Evolutionary conservation across 2,329 filamentous ascomycete genomes (phyloP), one percentile per base, ranked within the genome.

Genomic region (Diaporthe vaccinii): DNA sequence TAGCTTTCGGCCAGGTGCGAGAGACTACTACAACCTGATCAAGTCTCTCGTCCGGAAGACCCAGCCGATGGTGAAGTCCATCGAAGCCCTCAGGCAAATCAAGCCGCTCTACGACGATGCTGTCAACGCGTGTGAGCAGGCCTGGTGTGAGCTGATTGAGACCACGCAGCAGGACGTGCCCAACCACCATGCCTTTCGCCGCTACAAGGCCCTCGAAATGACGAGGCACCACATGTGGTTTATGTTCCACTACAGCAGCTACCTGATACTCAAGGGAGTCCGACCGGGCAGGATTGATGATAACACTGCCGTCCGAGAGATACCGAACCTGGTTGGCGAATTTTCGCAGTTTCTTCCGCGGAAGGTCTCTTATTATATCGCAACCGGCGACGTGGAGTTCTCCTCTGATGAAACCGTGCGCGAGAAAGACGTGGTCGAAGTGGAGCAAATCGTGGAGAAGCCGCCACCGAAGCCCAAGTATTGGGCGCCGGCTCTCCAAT

Each of bases 1-100:
- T 83, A 86, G 87, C 73, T 81, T 92, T 65, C 78, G 84, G 10
- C 91, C 92, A 0, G 89, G 85, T 0, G 87, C 94, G 75, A 83
- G 87, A 20, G 89, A 93, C 82, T 89, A 89, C 81, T 83, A 86
- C 78, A 79, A 85, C 59, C 82, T 85, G 77, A 80, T 87, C 80
- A 85, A 85, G 68, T 78, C 81, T 0, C 82, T 87, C 49, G 81
- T 89, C 72, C 67, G 70, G 8, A 78, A 75, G 22, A 28, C 74
- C 39, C 55, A 46, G 9, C 39, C 62, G 20, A 46, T 77, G 14
- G 39, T 59, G 34, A 68, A 73, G 9, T 77, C 80, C n/a, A 49
- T 84, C 1, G 75, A 76, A 8, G 62, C 75, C 17, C 83, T 85
- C 80, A 78, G 79, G 12, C 68, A 81, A 36, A 78, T 81, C 28